Evolutionary conservation across 2,329 filamentous ascomycete species (phyloP), one percentile per base, ranked within the genome.

Genomic region (Botrytis galanthina): DNA sequence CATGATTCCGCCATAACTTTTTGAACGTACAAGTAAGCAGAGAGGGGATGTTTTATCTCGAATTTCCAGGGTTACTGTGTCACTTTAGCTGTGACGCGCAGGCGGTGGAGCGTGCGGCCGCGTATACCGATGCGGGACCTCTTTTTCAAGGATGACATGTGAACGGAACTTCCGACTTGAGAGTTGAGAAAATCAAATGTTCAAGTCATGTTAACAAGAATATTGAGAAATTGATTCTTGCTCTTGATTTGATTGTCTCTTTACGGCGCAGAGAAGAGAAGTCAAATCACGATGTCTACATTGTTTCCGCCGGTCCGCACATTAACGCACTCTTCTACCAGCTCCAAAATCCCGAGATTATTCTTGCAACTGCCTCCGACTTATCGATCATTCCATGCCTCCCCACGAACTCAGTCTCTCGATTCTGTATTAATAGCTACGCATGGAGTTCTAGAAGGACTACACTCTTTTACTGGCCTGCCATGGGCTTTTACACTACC

Each of bases 401-500:
- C 87, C 46, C 81, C 82, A 61, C 82, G 80, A 60, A 77, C 81
- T 20, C 82, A 81, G 61, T 81, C 84, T 73, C 76, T 87, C 75
- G 83, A 85, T 74, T 80, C 83, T 71, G 77, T 83, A 59, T 77
- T 87, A 63, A 80, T 82, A 61, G 77, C 82, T 44, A 84, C 86
- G 4, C 84, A 87, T 75, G 80, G 81, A 68, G 78, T 86, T 73
- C 82, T 89, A 71, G 81, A 85, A 72, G 77, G 82, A 39, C 77
- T 94, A 82, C 87, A 90, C 78, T 79, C 79, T 35, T 18, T 82
- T 59, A 84, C 83, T 26, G 82, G 83, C 61, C 81, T 89, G 3
- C 83, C 87, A 72, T 90, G 88, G 88, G 85, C 81, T 12, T 82
- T 83, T 20, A 85, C 86, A 32, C 84, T 90, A 60, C 88, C 88